Evolutionary conservation across 2,329 filamentous ascomycete genomes (phyloP).

Genomic region (Pseudocercospora musae): DNA sequence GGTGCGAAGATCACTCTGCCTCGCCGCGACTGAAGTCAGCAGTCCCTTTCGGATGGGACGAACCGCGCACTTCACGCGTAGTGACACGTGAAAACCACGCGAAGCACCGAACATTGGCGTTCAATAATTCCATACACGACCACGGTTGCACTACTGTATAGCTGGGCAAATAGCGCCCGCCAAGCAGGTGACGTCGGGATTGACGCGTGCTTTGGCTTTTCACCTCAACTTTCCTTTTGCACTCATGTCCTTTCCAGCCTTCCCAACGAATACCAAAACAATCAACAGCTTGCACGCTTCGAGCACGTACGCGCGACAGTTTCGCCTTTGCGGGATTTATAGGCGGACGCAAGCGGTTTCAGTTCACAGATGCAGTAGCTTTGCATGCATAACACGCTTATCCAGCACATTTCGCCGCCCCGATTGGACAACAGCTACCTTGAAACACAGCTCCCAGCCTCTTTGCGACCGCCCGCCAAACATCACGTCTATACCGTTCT

Average conservation of each 20-base stretch:
- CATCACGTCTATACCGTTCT: conserved; percentile 33
- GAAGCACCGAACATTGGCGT: background rate
- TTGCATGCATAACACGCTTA: conserved; percentile 1
- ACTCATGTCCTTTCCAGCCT: background rate
- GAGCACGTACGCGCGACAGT: conserved; percentile 8
- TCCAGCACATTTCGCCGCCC: background rate
- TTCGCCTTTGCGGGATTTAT: conserved; percentile 17
- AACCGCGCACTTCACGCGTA: background rate
- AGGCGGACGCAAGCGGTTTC: conserved; percentile 8
- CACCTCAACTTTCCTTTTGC: background rate
- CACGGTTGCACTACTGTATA: background rate
- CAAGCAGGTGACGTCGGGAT: background rate
- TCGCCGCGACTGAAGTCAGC: background rate
- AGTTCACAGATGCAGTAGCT: conserved; percentile 13
- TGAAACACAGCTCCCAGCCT: conserved; percentile 36
- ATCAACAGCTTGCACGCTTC: conserved; percentile 10
- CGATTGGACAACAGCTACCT: conserved; percentile 9
- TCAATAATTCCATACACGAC: background rate
- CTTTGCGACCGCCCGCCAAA: conserved; percentile 26
- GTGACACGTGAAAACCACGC: conserved; percentile 3
- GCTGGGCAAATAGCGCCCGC: background rate
- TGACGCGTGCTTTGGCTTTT: conserved; percentile 2
- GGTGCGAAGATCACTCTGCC: background rate
- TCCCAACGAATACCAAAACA: background rate
- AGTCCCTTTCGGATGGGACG: background rate